Conservation (phyloP, 305 asterid genomes). For the Fraxinus platypoda region DNA sequence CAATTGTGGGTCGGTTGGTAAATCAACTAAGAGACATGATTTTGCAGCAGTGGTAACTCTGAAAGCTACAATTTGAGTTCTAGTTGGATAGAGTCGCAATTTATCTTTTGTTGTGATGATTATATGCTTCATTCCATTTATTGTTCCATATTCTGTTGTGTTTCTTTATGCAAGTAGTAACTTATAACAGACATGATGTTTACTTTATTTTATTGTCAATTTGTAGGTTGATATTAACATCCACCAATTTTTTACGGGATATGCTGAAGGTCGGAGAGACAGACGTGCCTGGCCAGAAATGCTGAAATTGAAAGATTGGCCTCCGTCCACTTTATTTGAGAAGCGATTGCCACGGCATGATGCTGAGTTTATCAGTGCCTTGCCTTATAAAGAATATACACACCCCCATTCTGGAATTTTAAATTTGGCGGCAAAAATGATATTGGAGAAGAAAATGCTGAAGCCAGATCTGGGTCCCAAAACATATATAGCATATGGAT, state of each 20-base stretch:
- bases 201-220: constrained; percentile 13
- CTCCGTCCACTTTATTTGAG: constrained; percentile 42
- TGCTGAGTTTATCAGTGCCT: constrained; percentile 43
- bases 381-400: constrained; percentile 54
- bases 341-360: constrained; percentile 48
- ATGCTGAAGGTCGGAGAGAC: constrained; percentile 32
- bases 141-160: background rate
- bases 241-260: constrained; percentile 43
- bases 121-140: background rate
- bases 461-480: constrained; percentile 61
- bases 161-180: background rate
- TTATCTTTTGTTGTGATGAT: background rate
- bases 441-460: constrained; percentile 18
- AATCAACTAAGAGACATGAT: background rate
- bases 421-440: constrained; percentile 43
- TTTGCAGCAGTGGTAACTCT: background rate
- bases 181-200: background rate
- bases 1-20: background rate
- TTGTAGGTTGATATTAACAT: constrained; percentile 43
- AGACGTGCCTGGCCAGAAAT: constrained; percentile 37
- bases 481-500: constrained; percentile 55
- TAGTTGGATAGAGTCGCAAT: background rate
- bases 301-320: constrained; percentile 59
- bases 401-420: constrained; percentile 39
- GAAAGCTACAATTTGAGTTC: background rate